Base-by-base conservation (phyloP, 345 rosid species). In the Stellera chamaejasme region DNA sequence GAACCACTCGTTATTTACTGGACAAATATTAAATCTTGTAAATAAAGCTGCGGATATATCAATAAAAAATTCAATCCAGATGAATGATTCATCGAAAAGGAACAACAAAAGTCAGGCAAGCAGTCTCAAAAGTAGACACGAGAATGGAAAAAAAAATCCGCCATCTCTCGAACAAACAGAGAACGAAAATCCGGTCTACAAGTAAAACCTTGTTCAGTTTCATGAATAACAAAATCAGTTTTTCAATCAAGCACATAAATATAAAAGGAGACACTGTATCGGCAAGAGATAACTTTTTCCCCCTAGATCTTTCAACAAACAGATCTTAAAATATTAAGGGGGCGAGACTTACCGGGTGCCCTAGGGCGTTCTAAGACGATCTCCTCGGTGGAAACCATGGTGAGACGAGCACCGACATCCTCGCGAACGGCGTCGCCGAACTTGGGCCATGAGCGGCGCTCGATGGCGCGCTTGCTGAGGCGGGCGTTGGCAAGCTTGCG, bases 361-460 rank as follows among this genome's bases (percentile, higher is more conserved):
- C 76, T 75, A 4, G 91, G 83, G 12, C 83, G 77, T 68, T 84
- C 86, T 3, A 90, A 64, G 14, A 79, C 52, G 54, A 87, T 80
- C 71, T 84, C 90, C 66, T 84, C 93, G 1, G 90, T 79, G 10
- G 95, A 90, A 27, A 79, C 84, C 88, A 82, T 78, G 25, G 93
- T 88, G 58, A 88, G 87, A 45, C 73, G 72, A 25, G 69, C 66
- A 12, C 84, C 84, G 51, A 77, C 85, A 3, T 82, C 89, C 56
- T 84, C 88, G 43, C 70, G 77, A 0, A 76, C 84, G 0, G 95
- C 95, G 54, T 82, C 92, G 1, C 95, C 97, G 44, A 90, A 86
- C 75, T 80, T 84, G 27, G 75, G 50, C 95, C 84, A 86, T 19
- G 63, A 72, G 49, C 92, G 66, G 26, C 90, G 59, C 82, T 82